Base-by-base conservation (phyloP, 2,329 filamentous ascomycete species). In the Apiospora malaysiana region DNA sequence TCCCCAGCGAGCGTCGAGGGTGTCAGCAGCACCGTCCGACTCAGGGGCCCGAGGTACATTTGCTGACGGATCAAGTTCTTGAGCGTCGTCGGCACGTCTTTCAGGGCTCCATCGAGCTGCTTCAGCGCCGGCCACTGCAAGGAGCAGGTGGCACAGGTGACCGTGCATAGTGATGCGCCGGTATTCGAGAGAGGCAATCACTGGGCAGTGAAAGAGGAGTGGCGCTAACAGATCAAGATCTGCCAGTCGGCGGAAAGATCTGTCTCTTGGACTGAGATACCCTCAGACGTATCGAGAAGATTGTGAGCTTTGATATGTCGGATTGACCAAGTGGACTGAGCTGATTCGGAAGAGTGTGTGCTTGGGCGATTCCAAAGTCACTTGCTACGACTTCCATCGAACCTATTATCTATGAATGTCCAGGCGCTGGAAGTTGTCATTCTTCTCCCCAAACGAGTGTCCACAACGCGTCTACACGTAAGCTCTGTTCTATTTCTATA, bases 401-500 rank as follows among this genome's bases (percentile, higher is more conserved):
- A 63, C 56, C 32, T 40, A 32, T n/a, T 40, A 40, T 63, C 56
- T 23, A 63, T 21, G 56, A 40, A 9, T 12, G 56, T 40, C 27
- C 7, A 5, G 4, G 9, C 10, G 18, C 51, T 21, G 51, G 51
- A 59, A 37, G 8, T 16, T 37, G 51, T 21, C 25, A 59, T 45
- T 14, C 14, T 37, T 37, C 6, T 16, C 16, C 27, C 27, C 16
- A 1, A 1, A 27, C 25, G 6, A 8, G 6, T 7, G 25, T 16
- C 32, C 51, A 16, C 56, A n/a, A 40, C 32, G 56, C 32, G 56
- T n/a, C 56, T n/a, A 40, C 8, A 40, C 56, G 56, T 63, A 63
- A 63, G 56, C 56, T 18, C 18, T 4, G 56, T 37, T n/a, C 56
- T 63, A 40, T 63, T 63, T 63, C 32, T 21, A 59, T 59, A 40